A percentile compares a stretch with the other conserved stretches of the same genome.
These are phyloP conservation scores for Nicotiana noctiflora DNA, from an alignment of 257 asterid species.

Conservation along the genomic window DNA sequence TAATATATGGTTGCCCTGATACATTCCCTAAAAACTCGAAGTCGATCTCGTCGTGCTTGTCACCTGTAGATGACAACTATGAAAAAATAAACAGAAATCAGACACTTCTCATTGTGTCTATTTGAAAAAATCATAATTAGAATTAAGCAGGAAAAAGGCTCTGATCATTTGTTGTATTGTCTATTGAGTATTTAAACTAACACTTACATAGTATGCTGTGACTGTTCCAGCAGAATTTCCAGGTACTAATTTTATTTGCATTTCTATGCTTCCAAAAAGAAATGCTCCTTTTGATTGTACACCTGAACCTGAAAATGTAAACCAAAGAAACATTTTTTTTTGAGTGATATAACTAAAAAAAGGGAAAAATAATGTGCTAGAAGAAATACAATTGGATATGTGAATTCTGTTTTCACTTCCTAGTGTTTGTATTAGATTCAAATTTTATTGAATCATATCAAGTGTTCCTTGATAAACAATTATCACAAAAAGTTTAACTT, in stretches of 20 bases:
- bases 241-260: slow-evolving; percentile 56
- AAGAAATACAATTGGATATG: no score
- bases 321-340: not conserved
- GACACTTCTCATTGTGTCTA: not conserved
- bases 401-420: not conserved
- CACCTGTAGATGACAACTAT: slow-evolving; percentile 59
- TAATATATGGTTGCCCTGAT: slow-evolving; percentile 55
- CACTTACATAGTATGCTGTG: slow-evolving; percentile 56
- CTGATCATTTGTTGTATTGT: not conserved
- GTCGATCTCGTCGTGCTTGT: slow-evolving; percentile 72
- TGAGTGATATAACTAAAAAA: not conserved
- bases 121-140: no score
- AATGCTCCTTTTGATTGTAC: slow-evolving; percentile 45
- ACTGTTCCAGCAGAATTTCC: slow-evolving; percentile 74
- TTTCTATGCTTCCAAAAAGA: slow-evolving; percentile 65
- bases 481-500: no score
- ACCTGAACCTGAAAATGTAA: slow-evolving; percentile 45
- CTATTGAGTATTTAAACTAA: not conserved
- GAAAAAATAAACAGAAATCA: not conserved
- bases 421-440: not conserved
- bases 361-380: no score
- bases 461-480: no score
- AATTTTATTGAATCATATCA: no score
- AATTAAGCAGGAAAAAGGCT: no score
- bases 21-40: slow-evolving; percentile 77